A percentile compares a stretch with the other conserved stretches of the same genome.
Evolutionary conservation across 768 basidiomycete species (phyloP).

Genomic region (Podaxis sp.): DNA sequence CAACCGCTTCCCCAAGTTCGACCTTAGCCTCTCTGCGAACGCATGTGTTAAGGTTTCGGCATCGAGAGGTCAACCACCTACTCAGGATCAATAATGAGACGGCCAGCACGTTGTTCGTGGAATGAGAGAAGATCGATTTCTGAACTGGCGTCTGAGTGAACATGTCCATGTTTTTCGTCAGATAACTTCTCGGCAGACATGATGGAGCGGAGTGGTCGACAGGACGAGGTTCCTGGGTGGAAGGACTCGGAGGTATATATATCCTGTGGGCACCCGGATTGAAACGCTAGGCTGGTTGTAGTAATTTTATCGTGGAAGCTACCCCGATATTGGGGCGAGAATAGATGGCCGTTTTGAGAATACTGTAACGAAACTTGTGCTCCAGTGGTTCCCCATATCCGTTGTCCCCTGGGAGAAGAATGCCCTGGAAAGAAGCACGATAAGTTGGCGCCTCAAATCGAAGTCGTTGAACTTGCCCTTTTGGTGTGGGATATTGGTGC

Average conservation of each 20-base stretch:
- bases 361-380: neutral
- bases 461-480: neutral
- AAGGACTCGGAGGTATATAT: slow-evolving; percentile 1
- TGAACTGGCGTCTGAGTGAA: slow-evolving; percentile 18
- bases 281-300: neutral
- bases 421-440: neutral
- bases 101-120: slow-evolving; percentile 56
- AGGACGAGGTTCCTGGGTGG: neutral
- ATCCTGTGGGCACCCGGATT: neutral
- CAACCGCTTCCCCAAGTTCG: slow-evolving; percentile 59
- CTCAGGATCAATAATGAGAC: slow-evolving; percentile 63
- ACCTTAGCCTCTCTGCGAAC: slow-evolving; percentile 53
- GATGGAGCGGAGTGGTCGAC: slow-evolving; percentile 8
- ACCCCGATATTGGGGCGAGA: neutral
- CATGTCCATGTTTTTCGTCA: slow-evolving; percentile 21
- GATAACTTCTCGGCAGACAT: slow-evolving; percentile 27
- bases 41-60: neutral
- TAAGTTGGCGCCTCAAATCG: neutral
- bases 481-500: neutral
- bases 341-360: neutral
- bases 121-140: slow-evolving; percentile 38
- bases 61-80: slow-evolving; percentile 29
- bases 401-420: neutral
- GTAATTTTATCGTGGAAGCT: neutral
- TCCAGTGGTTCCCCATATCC: neutral